Conservation (phyloP, 495 filamentous ascomycete genomes). For the Schizothecium vesticola region DNA sequence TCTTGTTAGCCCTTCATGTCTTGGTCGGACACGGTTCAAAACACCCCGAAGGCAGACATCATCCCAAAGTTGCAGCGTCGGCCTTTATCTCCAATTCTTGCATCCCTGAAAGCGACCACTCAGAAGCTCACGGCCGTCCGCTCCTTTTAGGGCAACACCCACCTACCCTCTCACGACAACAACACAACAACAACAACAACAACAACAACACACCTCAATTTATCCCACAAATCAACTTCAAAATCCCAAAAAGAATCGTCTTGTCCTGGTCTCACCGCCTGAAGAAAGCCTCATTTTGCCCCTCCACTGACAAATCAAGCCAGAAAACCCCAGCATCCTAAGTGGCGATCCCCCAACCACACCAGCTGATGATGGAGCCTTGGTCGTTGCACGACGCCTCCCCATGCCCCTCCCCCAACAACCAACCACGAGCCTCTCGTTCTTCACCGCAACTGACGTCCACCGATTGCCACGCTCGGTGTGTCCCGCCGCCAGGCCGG, state of each 20-base stretch:
- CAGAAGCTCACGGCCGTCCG: background rate
- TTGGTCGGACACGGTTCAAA: background rate
- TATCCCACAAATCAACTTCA: too few species aligned
- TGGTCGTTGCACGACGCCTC: background rate
- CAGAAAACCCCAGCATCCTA: background rate
- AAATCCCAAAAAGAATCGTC: background rate
- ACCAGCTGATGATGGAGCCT: background rate
- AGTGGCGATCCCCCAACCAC: background rate
- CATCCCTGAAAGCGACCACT: too few species aligned
- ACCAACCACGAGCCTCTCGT: background rate
- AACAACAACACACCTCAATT: background rate
- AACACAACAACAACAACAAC: background rate
- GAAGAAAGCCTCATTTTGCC: background rate
- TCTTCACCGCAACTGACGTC: background rate
- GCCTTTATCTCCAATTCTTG: too few species aligned
- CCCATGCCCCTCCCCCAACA: background rate
- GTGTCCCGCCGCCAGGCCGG: background rate
- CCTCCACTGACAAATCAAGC: background rate
- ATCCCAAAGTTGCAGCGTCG: background rate
- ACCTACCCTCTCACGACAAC: background rate
- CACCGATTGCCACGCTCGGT: background rate
- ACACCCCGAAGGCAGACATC: background rate
- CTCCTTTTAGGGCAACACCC: background rate
- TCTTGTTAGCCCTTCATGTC: background rate
- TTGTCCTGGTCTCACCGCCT: background rate